Conservation (phyloP, 352 stramenopile species). For the Globisporangium cylindrosporum region DNA sequence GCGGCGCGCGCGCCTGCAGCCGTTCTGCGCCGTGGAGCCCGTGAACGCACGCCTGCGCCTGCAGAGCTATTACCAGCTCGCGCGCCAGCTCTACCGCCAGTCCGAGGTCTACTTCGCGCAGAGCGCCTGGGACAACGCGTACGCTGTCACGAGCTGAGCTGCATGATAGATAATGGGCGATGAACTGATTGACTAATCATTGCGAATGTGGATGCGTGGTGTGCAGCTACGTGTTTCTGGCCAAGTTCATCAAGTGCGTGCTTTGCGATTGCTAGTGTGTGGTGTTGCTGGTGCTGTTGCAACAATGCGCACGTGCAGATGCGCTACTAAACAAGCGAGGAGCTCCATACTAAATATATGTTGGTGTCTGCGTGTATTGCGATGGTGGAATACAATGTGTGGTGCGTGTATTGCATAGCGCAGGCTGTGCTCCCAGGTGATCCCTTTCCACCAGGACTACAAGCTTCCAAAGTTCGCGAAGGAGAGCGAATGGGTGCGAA, state of each 20-base stretch:
- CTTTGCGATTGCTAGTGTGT: neutral
- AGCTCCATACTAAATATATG: neutral
- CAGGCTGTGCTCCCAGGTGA: constrained; percentile 73
- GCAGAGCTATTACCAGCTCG: constrained; percentile 67
- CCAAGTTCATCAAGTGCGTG: constrained; percentile 79
- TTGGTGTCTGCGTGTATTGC: neutral
- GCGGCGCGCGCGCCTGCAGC: constrained; percentile 53
- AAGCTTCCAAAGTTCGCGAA: constrained; percentile 47
- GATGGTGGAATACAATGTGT: neutral
- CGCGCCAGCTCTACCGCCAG: constrained; percentile 73
- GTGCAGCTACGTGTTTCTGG: constrained; percentile 78
- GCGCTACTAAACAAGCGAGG: neutral
- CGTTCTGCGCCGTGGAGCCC: constrained; percentile 56
- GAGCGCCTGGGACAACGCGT: constrained; percentile 71
- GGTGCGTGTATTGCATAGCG: neutral
- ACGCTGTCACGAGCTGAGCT: constrained; percentile 12
- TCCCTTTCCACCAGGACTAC: constrained; percentile 63
- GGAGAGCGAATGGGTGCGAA: constrained; percentile 62
- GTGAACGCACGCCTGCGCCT: constrained; percentile 66
- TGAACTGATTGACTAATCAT: too few species aligned
- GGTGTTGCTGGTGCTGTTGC: too few species aligned
- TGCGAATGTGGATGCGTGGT: too few species aligned
- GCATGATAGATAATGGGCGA: too few species aligned
- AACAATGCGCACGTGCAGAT: neutral
- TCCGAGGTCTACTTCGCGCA: constrained; percentile 66